Percentiles rank a stretch among this genome's conserved stretches.
Evolutionary conservation across 192 early-diverging fungal genomes (phyloP).

Genomic region (Endogone sp.): DNA sequence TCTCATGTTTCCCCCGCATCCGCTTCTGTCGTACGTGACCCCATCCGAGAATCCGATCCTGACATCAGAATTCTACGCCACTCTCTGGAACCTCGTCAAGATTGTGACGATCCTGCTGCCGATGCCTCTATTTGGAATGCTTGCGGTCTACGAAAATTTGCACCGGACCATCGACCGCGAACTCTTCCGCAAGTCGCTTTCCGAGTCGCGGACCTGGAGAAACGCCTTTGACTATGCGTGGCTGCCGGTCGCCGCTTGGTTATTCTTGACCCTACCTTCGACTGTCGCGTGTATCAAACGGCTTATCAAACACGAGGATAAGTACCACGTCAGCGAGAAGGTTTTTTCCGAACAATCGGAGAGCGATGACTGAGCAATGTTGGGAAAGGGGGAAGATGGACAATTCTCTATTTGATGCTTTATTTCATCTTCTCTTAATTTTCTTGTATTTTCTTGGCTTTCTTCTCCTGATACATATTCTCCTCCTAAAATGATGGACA

Average conservation of each 20-base stretch:
- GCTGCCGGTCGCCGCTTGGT: slow-evolving; percentile 39
- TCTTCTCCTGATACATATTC: too few relatives aligned
- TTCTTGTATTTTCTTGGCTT: too few relatives aligned
- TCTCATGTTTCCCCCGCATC: slow-evolving; percentile 26
- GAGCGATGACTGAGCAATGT: slow-evolving; percentile 14
- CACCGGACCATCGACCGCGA: slow-evolving; percentile 38
- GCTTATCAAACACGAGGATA: slow-evolving; percentile 24
- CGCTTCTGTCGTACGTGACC: slow-evolving; percentile 19
- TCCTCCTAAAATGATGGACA: too few relatives aligned
- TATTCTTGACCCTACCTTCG: slow-evolving; percentile 46
- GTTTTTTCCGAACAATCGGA: slow-evolving; percentile 23
- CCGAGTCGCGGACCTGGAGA: slow-evolving; percentile 32
- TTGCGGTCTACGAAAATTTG: slow-evolving; percentile 39
- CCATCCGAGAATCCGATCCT: slow-evolving; percentile 34
- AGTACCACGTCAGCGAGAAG: slow-evolving; percentile 39
- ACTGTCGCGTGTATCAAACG: slow-evolving; percentile 39
- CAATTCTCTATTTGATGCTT: slow-evolving; percentile 4
- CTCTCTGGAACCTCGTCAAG: slow-evolving; percentile 38
- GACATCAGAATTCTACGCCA: slow-evolving; percentile 34
- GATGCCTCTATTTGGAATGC: slow-evolving; percentile 35
- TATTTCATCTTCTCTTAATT: background rate
- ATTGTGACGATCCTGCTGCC: slow-evolving; percentile 35
- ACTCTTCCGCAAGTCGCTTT: slow-evolving; percentile 29
- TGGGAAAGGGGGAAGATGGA: too few relatives aligned
- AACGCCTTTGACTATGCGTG: slow-evolving; percentile 34